phyloP scores from a whole-genome alignment of 1,139 yeast species.

The Magnusiomyces paraingens region DNA sequence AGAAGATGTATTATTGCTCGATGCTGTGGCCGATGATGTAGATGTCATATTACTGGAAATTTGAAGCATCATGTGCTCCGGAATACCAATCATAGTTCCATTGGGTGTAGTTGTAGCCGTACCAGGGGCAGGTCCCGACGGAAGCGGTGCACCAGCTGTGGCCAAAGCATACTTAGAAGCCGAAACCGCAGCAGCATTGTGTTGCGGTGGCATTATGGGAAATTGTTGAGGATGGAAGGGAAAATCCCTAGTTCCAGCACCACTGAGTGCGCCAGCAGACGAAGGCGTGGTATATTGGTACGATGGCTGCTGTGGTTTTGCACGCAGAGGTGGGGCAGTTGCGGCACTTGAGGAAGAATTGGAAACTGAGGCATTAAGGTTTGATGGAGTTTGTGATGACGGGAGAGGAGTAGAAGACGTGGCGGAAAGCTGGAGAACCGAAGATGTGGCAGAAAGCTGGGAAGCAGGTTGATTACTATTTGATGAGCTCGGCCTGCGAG shows the following conservation, averaged over 20 bases:
- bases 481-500: no score
- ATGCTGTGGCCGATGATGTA: not conserved
- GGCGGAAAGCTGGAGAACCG: no score
- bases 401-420: no score
- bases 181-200: slow-evolving; percentile 2
- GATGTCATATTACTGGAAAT: not conserved
- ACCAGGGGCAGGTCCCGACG: not conserved
- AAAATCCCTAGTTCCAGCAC: not conserved
- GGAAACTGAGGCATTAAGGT: not conserved
- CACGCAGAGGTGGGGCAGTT: not conserved
- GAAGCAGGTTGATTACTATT: no score
- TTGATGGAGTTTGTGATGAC: no score
- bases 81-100: not conserved
- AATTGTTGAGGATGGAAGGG: not conserved
- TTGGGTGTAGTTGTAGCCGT: not conserved
- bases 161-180: slow-evolving; percentile 3
- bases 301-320: not conserved
- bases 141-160: not conserved
- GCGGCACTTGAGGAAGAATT: not conserved
- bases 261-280: no score
- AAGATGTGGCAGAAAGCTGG: no score
- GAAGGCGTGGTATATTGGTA: no score
- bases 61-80: not conserved
- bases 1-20: not conserved
- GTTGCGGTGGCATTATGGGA: not conserved